Percentiles rank a stretch among this genome's conserved stretches.
Conservation (phyloP, 106 monocot species). For the Dioscorea dumetorum region DNA sequence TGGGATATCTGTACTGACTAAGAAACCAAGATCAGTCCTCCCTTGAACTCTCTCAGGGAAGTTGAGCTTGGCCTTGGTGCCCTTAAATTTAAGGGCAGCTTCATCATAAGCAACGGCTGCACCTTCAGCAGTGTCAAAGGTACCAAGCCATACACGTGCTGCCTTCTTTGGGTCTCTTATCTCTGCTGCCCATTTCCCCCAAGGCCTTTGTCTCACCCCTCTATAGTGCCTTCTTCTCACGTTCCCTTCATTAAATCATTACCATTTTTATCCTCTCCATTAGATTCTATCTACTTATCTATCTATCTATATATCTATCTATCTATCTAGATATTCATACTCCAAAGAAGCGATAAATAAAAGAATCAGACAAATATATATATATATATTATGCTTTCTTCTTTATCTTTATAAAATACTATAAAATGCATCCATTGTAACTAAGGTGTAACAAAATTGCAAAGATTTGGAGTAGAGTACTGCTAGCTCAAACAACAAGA, state of each 20-base stretch:
- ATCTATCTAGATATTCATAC: too few relatives aligned
- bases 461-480: too few relatives aligned
- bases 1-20: constrained; percentile 18
- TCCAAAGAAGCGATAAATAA: background rate
- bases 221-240: constrained; percentile 49
- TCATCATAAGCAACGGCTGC: constrained; percentile 72
- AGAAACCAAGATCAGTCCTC: constrained; percentile 38
- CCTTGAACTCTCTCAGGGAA: constrained; percentile 69
- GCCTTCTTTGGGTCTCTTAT: constrained; percentile 78
- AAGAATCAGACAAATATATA: background rate
- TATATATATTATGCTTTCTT: background rate
- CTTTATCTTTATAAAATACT: too few relatives aligned
- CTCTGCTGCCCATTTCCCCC: constrained; percentile 94
- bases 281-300: background rate
- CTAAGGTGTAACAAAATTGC: too few relatives aligned
- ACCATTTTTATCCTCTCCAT: too few relatives aligned
- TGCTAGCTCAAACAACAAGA: too few relatives aligned
- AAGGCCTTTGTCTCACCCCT: constrained; percentile 75
- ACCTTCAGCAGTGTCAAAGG: constrained; percentile 74
- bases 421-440: too few relatives aligned
- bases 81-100: constrained; percentile 61
- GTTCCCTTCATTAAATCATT: constrained; percentile 6
- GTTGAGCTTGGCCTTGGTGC: constrained; percentile 77
- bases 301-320: background rate
- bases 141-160: constrained; percentile 72